phyloP scores from a whole-genome alignment of 331 rosid genomes.

The Quercus tomentella region DNA sequence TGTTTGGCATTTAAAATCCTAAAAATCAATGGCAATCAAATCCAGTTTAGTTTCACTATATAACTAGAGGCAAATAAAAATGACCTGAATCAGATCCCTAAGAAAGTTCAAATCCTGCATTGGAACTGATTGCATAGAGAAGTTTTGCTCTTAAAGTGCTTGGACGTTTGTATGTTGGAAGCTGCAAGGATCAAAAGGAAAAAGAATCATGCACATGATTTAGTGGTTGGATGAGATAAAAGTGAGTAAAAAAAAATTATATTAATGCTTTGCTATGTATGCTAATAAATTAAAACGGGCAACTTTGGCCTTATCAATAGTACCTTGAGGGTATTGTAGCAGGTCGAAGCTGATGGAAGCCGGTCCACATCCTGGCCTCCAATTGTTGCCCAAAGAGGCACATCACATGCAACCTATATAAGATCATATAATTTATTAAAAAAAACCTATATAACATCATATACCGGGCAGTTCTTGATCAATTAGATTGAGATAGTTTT shows the following conservation, averaged over 20 bases:
- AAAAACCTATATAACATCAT: conserved; percentile 42
- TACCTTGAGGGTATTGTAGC: conserved; percentile 98
- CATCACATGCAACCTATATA: conserved; percentile 75
- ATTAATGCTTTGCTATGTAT: not conserved
- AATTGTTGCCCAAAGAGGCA: conserved; percentile 85
- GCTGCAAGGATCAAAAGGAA: conserved; percentile 43
- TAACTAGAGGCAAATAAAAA: not conserved
- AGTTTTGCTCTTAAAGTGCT: conserved; percentile 88
- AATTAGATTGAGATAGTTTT: conserved; percentile 2
- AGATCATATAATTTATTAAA: not conserved
- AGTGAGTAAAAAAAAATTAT: not conserved
- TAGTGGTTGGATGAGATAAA: not conserved
- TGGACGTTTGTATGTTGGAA: conserved; percentile 90
- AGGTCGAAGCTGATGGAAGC: conserved; percentile 98
- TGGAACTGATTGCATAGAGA: conserved; percentile 85
- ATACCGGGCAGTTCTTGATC: not conserved
- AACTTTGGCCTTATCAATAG: not conserved
- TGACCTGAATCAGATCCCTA: conserved; percentile 44
- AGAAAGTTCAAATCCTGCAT: conserved; percentile 98
- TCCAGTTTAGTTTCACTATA: not conserved
- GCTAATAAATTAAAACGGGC: not conserved
- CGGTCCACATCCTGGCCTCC: conserved; percentile 96
- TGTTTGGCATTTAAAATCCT: no score
- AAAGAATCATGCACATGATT: not conserved
- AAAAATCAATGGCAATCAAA: not conserved